phyloP scores from a whole-genome alignment of 352 stramenopile species.

The Pelagophyceae sp. region DNA sequence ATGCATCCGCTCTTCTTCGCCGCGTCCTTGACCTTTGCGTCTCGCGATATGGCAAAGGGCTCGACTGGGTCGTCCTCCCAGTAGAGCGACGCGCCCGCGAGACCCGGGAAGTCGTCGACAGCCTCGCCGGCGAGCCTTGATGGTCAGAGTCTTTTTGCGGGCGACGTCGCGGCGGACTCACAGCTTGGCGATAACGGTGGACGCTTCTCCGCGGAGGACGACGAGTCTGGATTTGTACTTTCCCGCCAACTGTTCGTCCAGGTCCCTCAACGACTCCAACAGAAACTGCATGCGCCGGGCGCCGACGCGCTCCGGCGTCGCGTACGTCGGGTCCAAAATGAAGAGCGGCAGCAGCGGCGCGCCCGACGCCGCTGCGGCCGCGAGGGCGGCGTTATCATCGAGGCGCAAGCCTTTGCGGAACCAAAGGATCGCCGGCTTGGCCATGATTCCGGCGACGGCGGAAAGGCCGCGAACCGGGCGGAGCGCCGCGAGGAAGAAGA shows the following conservation, averaged over 20 bases:
- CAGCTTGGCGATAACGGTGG: slow-evolving; percentile 55
- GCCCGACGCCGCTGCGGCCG: slow-evolving; percentile 52
- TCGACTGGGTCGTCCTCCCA: slow-evolving; percentile 14
- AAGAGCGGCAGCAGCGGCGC: slow-evolving; percentile 66
- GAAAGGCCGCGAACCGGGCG: too few relatives aligned
- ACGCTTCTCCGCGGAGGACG: slow-evolving; percentile 42
- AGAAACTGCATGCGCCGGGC: slow-evolving; percentile 71
- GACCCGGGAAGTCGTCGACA: slow-evolving; percentile 14
- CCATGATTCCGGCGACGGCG: too few relatives aligned
- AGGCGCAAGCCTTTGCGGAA: slow-evolving; percentile 89
- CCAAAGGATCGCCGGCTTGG: slow-evolving; percentile 45
- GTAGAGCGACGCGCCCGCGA: slow-evolving; percentile 15
- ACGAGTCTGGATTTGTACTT: slow-evolving; percentile 41
- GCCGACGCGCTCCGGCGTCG: slow-evolving; percentile 51
- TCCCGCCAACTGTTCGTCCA: slow-evolving; percentile 45
- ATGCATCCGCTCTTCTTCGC: background rate
- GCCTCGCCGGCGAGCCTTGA: too few relatives aligned
- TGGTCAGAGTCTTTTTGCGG: too few relatives aligned
- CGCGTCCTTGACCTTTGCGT: background rate
- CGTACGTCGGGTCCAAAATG: slow-evolving; percentile 70
- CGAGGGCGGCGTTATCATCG: slow-evolving; percentile 86
- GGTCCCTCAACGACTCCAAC: slow-evolving; percentile 74
- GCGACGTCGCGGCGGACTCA: slow-evolving; percentile 8
- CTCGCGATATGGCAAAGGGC: background rate
- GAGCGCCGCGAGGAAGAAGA: too few relatives aligned